These are phyloP conservation scores for Blastosporella zonata DNA, from an alignment of 1,284 basidiomycete species.

Conservation along the genomic window DNA sequence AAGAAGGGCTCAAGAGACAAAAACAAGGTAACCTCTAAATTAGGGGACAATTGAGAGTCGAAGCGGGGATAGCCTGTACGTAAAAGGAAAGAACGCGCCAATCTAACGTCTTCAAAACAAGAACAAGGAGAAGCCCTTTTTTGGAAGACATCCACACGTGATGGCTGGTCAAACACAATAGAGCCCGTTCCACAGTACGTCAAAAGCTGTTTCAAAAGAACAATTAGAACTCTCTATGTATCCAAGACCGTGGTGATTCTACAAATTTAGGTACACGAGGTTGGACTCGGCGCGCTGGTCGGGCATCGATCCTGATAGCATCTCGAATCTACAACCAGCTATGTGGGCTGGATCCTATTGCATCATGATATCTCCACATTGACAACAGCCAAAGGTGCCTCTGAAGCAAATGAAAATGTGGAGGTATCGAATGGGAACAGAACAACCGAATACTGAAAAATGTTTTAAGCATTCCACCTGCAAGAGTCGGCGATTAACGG, in stretches of 20 bases:
- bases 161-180: slow-evolving; percentile 17
- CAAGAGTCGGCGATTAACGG: neutral
- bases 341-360: too few species aligned
- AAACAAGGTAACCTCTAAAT: slow-evolving; percentile 26
- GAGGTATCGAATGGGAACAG: slow-evolving; percentile 39
- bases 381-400: slow-evolving; percentile 26
- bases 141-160: slow-evolving; percentile 13
- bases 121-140: slow-evolving; percentile 14
- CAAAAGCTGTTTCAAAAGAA: neutral
- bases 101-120: slow-evolving; percentile 12
- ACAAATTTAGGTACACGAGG: too few species aligned
- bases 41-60: slow-evolving; percentile 17
- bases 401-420: slow-evolving; percentile 30
- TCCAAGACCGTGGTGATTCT: neutral
- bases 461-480: neutral
- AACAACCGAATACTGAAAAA: slow-evolving; percentile 37
- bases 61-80: slow-evolving; percentile 11
- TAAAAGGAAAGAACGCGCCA: slow-evolving; percentile 15
- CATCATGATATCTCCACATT: slow-evolving; percentile 34
- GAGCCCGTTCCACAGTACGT: neutral
- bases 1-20: too few species aligned
- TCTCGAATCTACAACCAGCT: too few species aligned
- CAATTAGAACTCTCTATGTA: slow-evolving; percentile 3
- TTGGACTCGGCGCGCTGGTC: too few species aligned
- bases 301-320: too few species aligned